These are phyloP conservation scores for Myxozyma sirexii DNA, from an alignment of 805 yeast genomes.

Conservation along the genomic window DNA sequence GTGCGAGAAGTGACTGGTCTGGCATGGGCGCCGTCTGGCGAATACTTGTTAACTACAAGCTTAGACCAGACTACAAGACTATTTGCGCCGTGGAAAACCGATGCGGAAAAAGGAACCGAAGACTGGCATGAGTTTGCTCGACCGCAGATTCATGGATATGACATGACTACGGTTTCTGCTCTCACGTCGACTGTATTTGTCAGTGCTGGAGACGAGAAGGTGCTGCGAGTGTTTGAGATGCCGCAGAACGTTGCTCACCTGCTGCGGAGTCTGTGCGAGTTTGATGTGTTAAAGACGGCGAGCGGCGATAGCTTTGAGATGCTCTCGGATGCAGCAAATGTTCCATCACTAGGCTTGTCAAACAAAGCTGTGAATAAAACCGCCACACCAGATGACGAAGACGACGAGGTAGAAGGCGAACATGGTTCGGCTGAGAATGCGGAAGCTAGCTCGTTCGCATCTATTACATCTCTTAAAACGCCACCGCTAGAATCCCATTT, in stretches of 20 bases:
- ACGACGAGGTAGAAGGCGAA: slow-evolving; percentile 43
- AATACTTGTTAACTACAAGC: slow-evolving; percentile 42
- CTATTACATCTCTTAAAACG: slow-evolving; percentile 39
- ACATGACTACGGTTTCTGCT: slow-evolving; percentile 79
- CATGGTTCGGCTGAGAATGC: slow-evolving; percentile 85
- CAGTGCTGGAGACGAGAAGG: slow-evolving; percentile 96
- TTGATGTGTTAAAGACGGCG: slow-evolving; percentile 33
- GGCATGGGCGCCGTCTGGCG: slow-evolving; percentile 56
- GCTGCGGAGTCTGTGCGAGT: slow-evolving; percentile 57
- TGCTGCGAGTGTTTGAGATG: slow-evolving; percentile 82
- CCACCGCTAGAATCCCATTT: slow-evolving; percentile 84
- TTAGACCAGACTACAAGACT: slow-evolving; percentile 92
- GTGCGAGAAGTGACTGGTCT: slow-evolving; percentile 73
- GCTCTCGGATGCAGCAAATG: slow-evolving; percentile 82
- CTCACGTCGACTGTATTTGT: slow-evolving; percentile 67
- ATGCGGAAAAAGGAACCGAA: slow-evolving; percentile 38
- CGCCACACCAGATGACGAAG: slow-evolving; percentile 7
- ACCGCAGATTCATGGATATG: slow-evolving; percentile 98
- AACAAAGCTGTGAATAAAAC: slow-evolving; percentile 10
- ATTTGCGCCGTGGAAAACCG: slow-evolving; percentile 62
- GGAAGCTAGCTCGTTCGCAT: slow-evolving; percentile 48
- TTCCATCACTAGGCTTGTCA: slow-evolving; percentile 78
- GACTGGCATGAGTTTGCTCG: slow-evolving; percentile 93
- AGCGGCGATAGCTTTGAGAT: slow-evolving; percentile 36
- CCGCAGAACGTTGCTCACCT: slow-evolving; percentile 76